Base-by-base conservation (phyloP, 495 filamentous ascomycete species). In the Lepraria neglecta region DNA sequence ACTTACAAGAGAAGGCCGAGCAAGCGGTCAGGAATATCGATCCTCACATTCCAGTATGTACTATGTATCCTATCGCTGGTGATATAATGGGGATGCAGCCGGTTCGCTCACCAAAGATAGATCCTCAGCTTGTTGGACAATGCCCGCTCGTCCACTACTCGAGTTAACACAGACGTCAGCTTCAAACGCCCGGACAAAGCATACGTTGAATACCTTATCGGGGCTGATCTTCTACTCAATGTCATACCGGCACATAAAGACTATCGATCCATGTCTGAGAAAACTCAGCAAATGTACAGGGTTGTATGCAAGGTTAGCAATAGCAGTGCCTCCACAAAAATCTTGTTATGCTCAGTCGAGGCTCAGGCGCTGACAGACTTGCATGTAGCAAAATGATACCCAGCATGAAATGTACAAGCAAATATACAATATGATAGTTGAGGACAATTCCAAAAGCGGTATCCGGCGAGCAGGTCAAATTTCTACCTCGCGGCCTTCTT, bases 161-260 rank as follows among this genome's bases (percentile, higher is more conserved):
- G 80, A 68, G 82, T 84, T 14, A 77, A 75, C 28, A 78, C 78
- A 14, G 70, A 71, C 45, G 69, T 78, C 50, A 76, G 82, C 40
- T 83, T 85, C 47, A 73, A 79, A 19, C 68, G 78, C 59, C 75
- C 77, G n/a, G 85, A 89, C 64, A 74, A 70, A 38, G 85, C 85
- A 53, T 89, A 86, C 65, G 76, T 85, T 30, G 89, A 96, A 51
- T 97, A 89, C 72, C 78, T 97, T 55, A 82, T 85, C 45, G 87
- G 92, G 28, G 89, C 80, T 48, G 85, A 89, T 51, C 85, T 97
- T 61, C 78, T 87, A 40, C 77, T 88, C 27, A 80, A 92, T 44
- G 75, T 86, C 40, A 85, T 96, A 40, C 91, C 90, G 10, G 76
- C 76, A 40, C 85, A 91, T 63, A 83, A 81, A 54, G 87, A 89